Percentiles rank a stretch among this genome's conserved stretches.
These are phyloP conservation scores for Fragaria nilgerrensis DNA, from an alignment of 306 rosid genomes.

Conservation along the genomic window DNA sequence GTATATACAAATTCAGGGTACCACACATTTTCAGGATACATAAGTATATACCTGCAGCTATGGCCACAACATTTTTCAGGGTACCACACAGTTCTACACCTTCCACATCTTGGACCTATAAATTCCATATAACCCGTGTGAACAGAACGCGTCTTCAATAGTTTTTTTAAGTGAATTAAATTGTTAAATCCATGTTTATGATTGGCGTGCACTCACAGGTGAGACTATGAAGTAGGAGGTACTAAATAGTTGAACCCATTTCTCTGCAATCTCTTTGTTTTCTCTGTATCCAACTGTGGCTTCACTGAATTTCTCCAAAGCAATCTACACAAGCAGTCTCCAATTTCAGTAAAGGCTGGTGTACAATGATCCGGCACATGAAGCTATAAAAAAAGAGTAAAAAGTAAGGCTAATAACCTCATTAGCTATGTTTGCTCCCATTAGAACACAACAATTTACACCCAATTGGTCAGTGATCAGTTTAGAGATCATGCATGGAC, in stretches of 20 bases:
- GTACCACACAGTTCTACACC: slow-evolving; percentile 97
- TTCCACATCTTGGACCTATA: slow-evolving; percentile 81
- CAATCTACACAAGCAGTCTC: slow-evolving; percentile 48
- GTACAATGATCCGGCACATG: background rate
- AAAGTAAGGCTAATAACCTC: slow-evolving; percentile 45
- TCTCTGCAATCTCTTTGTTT: slow-evolving; percentile 64
- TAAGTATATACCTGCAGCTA: slow-evolving; percentile 64
- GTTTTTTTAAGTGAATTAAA: background rate
- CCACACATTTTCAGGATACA: slow-evolving; percentile 68
- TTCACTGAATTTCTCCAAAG: slow-evolving; percentile 89
- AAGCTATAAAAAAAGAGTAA: background rate
- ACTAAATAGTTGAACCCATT: slow-evolving; percentile 86
- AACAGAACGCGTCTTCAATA: slow-evolving; percentile 14
- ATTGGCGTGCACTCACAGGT: slow-evolving; percentile 55
- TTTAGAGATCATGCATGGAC: slow-evolving; percentile 87
- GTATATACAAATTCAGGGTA: slow-evolving; percentile 59
- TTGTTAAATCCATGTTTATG: background rate
- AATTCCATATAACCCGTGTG: slow-evolving; percentile 21
- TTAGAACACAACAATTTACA: slow-evolving; percentile 78
- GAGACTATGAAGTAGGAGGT: slow-evolving; percentile 80
- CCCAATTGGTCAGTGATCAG: slow-evolving; percentile 66
- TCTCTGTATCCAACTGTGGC: slow-evolving; percentile 89
- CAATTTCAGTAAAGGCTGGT: slow-evolving; percentile 11
- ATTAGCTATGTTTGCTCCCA: slow-evolving; percentile 94
- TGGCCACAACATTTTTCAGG: slow-evolving; percentile 83